Base-by-base conservation (phyloP, 345 rosid species). In the Populus deltoides region DNA sequence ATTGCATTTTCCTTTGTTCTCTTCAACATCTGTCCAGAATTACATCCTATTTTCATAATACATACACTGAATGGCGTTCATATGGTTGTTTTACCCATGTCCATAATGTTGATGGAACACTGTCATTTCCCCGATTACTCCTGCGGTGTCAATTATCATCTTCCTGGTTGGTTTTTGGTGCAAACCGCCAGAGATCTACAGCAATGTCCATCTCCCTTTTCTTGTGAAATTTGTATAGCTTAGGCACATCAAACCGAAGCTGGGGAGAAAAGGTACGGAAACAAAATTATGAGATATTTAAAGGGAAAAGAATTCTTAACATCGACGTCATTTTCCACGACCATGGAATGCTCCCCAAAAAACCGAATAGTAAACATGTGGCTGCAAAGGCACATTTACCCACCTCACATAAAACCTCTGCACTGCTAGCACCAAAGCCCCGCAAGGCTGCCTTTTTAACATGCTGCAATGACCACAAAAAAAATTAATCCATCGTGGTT, bases 171-270 rank as follows among this genome's bases (percentile, higher is more conserved):
- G 68, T 75, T 79, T 66, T 82, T 49, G 98, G 98, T 39, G 81
- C 96, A 81, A 94, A 93, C 55, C 98, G 93, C 99, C 98, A 95
- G 49, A 95, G 98, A 86, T 95, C 98, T 66, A 95, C 99, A 0
- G 94, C 92, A 41, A 95, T 83, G 86, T 93, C 94, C 16, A 93
- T 92, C 88, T 91, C 97, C 75, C 81, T 92, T 81, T 90, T 89
- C 88, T 91, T 90, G 86, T 93, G 99, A 81, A 93, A 92, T 84
- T 89, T 93, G 90, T 91, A 96, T 33, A 91, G 83, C 78, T 89
- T 90, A 2, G 97, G 98, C 36, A 96, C 83, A 77, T 89, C 98
- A 33, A 81, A 95, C 7, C 91, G 88, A 38, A 95, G 96, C 99
- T 93, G 94, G 10, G 18, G 74, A 38, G 24, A 1, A 29, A 65